These are phyloP conservation scores for Ampelocalamus luodianensis DNA, from an alignment of 176 grass and related monocot genomes.

Conservation along the genomic window DNA sequence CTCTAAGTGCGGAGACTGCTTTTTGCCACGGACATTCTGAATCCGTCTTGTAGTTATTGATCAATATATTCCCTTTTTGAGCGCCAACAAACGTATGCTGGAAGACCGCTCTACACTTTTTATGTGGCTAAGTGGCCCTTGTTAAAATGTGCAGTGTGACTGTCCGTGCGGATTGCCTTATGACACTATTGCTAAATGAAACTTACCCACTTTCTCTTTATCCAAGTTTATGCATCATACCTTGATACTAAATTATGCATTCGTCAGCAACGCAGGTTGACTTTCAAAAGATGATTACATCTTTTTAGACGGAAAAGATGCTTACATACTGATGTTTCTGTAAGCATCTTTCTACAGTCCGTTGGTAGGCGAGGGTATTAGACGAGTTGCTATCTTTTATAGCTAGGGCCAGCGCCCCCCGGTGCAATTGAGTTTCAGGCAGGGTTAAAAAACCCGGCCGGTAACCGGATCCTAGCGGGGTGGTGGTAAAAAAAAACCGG, in stretches of 20 bases:
- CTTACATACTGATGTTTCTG: background rate
- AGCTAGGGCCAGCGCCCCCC: background rate
- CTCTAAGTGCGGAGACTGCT: background rate
- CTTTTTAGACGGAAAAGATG: too few species aligned
- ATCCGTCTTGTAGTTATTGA: background rate
- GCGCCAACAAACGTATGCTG: background rate
- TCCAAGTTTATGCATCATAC: background rate
- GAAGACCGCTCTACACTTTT: background rate
- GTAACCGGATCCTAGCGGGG: too few species aligned
- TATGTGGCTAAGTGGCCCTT: background rate
- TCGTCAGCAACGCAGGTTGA: background rate
- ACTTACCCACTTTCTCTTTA: background rate
- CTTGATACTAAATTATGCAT: background rate
- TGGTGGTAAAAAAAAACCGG: too few species aligned
- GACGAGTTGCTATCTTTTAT: background rate
- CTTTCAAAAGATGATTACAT: background rate
- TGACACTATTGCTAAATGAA: background rate
- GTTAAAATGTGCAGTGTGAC: background rate
- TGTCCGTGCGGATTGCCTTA: background rate
- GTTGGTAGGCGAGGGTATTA: background rate
- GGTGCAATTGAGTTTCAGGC: background rate
- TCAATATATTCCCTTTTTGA: background rate
- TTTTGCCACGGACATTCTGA: background rate
- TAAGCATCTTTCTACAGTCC: background rate
- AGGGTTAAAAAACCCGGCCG: background rate